Evolutionary conservation across 1,284 basidiomycete species (phyloP), one percentile per base, ranked within the genome.

Genomic region (Leccinum griseonigrum): DNA sequence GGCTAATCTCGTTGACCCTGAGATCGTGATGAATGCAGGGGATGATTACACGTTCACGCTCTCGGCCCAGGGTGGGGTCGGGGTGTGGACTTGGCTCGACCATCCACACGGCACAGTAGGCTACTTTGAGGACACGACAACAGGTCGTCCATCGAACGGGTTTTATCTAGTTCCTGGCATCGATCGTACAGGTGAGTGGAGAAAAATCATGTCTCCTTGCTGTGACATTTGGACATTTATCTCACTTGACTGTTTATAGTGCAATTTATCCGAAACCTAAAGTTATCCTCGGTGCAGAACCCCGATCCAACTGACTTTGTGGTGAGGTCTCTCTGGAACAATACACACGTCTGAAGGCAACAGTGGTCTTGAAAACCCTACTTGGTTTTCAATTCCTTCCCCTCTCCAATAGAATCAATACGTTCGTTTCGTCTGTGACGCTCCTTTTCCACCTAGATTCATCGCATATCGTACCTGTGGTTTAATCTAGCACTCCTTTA

Each of bases 41-140:
- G 58, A 69, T 0, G 66, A 80, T 62, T 66, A 82, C 54, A 81
- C 79, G 0, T 84, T 86, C 67, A 82, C 78, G 4, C 69, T 86
- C 22, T 22, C 22, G 22, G 22, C 22, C 22, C 22, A 22, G 22
- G 22, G 22, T 22, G 22, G 22, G 22, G 84, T 86, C 4, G 83
- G 81, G 1, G 76, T 80, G 5, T 86, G 82, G 80, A 80, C 85
- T 3, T 86, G 83, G 82, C 69, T 87, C 3, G 83, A 86, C 60
- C 84, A 86, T 69, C 83, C 83, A 0, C 72, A 75, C 0, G 81
- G 81, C 14, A 84, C 81, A 0, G 71, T 85, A 3, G 85, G 85
- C 1, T 76, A 80, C 54, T 87, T 86, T 68, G 73, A 81, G 36
- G 83, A 85, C 60, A 67, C 64, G 31, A 61, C 61, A 11, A 82